A percentile compares a stretch with the other conserved stretches of the same genome.
phyloP scores from a whole-genome alignment of 257 asterid species.

The Cruciata laevipes region DNA sequence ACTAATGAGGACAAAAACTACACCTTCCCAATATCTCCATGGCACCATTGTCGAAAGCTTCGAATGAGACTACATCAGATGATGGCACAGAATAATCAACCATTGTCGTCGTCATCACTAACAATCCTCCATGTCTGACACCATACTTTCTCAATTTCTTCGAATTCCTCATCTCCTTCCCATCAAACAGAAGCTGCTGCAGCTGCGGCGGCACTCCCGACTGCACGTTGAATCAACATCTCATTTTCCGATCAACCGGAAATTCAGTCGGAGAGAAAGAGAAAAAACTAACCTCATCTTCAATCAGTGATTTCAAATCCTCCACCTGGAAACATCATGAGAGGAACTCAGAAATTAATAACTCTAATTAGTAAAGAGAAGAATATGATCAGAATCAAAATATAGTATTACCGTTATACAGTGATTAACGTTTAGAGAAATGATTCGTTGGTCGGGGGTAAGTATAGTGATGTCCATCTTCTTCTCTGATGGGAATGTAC shows the following conservation, averaged over 20 bases:
- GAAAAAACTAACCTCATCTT: constrained; percentile 69
- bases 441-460: constrained; percentile 84
- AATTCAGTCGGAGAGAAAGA: too few relatives aligned
- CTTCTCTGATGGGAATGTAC: background rate
- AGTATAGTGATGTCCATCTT: constrained; percentile 85
- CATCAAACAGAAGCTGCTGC: constrained; percentile 74
- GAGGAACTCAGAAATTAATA: too few relatives aligned
- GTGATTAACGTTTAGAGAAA: constrained; percentile 75
- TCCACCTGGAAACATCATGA: too few relatives aligned
- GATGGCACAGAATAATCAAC: constrained; percentile 28
- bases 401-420: constrained; percentile 72
- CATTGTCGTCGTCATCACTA: constrained; percentile 57
- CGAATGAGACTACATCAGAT: too few relatives aligned
- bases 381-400: background rate
- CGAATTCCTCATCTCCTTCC: constrained; percentile 68
- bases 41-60: too few relatives aligned
- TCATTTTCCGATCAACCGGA: background rate
- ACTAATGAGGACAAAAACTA: too few relatives aligned
- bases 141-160: constrained; percentile 66
- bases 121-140: constrained; percentile 78
- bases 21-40: too few relatives aligned
- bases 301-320: constrained; percentile 87
- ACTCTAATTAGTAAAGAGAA: too few relatives aligned
- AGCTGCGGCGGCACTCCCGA: constrained; percentile 67
- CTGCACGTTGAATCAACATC: constrained; percentile 36